Percentiles rank a stretch among this genome's conserved stretches.
These are phyloP conservation scores for Umbellularia californica DNA, from an alignment of 164 flowering plant genomes.

Conservation along the genomic window DNA sequence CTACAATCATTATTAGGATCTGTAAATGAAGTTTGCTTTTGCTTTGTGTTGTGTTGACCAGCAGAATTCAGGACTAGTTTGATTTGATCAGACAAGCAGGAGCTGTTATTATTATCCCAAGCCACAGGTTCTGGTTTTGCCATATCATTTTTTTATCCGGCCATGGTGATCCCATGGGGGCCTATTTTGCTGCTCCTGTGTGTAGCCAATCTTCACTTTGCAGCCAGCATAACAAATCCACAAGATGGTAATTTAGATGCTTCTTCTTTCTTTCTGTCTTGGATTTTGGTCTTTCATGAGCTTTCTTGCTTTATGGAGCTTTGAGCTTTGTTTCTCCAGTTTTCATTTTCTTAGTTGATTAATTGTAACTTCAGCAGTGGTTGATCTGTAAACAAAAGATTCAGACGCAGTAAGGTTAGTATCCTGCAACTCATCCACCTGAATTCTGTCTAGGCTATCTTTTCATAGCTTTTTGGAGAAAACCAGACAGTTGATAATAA, in stretches of 20 bases:
- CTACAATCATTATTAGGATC: background rate
- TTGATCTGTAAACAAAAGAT: background rate
- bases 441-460: background rate
- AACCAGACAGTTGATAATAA: background rate
- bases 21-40: constrained; percentile 1
- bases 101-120: background rate
- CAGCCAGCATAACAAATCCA: background rate
- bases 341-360: background rate
- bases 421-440: background rate
- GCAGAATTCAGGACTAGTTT: background rate
- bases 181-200: background rate
- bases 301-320: no score
- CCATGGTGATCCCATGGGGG: background rate
- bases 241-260: constrained; percentile 1
- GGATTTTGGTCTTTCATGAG: background rate
- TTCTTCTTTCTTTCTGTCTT: background rate
- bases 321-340: background rate
- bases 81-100: background rate
- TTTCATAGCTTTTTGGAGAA: background rate
- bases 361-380: no score
- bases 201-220: background rate
- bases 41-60: background rate
- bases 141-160: background rate
- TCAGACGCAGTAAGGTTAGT: background rate
- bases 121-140: background rate